phyloP scores from a whole-genome alignment of 352 stramenopile genomes.

The Pythium rhizo-oryzae region DNA sequence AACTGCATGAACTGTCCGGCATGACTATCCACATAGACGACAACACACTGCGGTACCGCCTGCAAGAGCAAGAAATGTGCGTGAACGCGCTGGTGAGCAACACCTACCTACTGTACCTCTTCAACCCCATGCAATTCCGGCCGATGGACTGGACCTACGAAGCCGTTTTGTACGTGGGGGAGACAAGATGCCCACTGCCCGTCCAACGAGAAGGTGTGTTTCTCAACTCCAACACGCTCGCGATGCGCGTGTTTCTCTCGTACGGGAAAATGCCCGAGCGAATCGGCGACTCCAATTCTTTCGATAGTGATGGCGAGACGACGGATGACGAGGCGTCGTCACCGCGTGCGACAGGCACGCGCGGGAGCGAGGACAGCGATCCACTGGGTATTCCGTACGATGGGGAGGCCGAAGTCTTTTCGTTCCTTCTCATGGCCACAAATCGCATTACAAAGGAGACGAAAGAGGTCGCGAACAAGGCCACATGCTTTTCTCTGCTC shows the following conservation, averaged over 20 bases:
- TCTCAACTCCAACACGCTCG: slow-evolving; percentile 69
- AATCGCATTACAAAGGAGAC: slow-evolving; percentile 75
- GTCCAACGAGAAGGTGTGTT: slow-evolving; percentile 80
- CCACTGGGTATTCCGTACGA: slow-evolving; percentile 68
- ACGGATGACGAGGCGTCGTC: slow-evolving; percentile 7
- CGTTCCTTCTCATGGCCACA: slow-evolving; percentile 68
- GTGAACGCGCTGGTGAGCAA: slow-evolving; percentile 86
- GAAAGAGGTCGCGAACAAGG: slow-evolving; percentile 59
- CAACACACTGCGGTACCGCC: slow-evolving; percentile 79
- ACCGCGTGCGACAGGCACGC: slow-evolving; percentile 23
- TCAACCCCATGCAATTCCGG: slow-evolving; percentile 82
- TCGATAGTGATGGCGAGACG: slow-evolving; percentile 12
- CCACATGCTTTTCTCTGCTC: slow-evolving; percentile 49
- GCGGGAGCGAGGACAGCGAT: slow-evolving; percentile 56
- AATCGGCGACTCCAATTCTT: slow-evolving; percentile 9
- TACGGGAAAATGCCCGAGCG: slow-evolving; percentile 72
- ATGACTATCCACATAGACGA: slow-evolving; percentile 89
- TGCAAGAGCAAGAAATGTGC: slow-evolving; percentile 58
- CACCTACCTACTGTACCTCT: slow-evolving; percentile 86
- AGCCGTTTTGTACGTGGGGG: slow-evolving; percentile 62
- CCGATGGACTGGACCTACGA: slow-evolving; percentile 85
- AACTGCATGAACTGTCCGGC: slow-evolving; percentile 81
- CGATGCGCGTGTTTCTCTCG: slow-evolving; percentile 81
- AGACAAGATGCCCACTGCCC: slow-evolving; percentile 48
- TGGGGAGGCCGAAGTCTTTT: slow-evolving; percentile 55